Base-by-base conservation (phyloP, 176 grass and related monocot genomes). In the Triticum urartu region DNA sequence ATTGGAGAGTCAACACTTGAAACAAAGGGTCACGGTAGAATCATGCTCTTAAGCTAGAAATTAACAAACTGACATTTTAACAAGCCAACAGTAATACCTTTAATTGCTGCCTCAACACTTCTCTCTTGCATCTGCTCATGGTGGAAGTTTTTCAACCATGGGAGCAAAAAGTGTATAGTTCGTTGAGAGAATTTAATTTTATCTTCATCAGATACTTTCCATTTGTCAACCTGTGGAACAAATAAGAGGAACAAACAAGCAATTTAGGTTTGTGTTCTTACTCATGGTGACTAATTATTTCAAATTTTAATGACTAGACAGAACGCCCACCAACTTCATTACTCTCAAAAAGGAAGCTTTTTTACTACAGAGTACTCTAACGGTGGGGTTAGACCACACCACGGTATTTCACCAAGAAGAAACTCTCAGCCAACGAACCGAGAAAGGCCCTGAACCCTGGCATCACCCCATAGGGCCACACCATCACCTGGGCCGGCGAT, bases 111-210 rank as follows among this genome's bases (percentile, higher is more conserved):
- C 82, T 98, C 96, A 15, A 85, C 20, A 85, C 7, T 30, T 83
- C 78, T 98, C 88, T 98, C 96, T 77, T 38, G 21, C 65, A 67
- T 82, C 82, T 94, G 96, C 68, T 92, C 91, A 30, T 86, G 74
- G 21, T 82, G 81, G 14, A 95, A 71, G 32, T 89, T 68, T 87
- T 90, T 89, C 75, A 98, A 63, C 93, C 93, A 95, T 69, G 93
- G 93, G 39, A 94, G 87, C 40, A 95, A 35, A 56, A 86, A 91
- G 36, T 26, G 62, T 8, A 80, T 12, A 63, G 42, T 83, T 25
- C 75, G 79, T 60, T 4, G 11, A 13, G 67, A 85, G 48, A 62
- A 95, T 39, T 82, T 85, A 20, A 89, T 22, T 78, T 61, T 76
- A 63, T 92, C 81, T 50, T 81, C 56, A 2, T 76, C 1, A 33